phyloP scores from a whole-genome alignment of 1,284 basidiomycete genomes.

The Irpex sp. region DNA sequence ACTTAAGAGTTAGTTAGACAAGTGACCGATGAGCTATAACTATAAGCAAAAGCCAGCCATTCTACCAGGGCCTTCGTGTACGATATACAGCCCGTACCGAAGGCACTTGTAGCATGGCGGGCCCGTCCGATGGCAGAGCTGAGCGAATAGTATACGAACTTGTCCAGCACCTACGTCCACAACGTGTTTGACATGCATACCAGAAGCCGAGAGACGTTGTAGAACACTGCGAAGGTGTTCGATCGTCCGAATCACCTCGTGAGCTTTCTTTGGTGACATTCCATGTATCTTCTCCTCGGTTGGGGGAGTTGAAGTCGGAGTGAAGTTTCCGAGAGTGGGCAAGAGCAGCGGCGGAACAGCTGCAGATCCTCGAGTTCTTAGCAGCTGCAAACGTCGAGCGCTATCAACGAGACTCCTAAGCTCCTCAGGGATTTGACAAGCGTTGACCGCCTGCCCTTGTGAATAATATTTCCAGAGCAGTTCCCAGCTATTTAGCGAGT shows the following conservation, averaged over 20 bases:
- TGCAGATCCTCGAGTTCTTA: slow-evolving; percentile 11
- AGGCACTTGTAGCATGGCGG: not conserved
- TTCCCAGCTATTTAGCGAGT: slow-evolving; percentile 14
- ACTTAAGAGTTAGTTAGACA: slow-evolving; percentile 6
- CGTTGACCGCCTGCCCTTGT: not conserved
- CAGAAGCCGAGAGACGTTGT: slow-evolving; percentile 13
- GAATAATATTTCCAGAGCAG: slow-evolving; percentile 22
- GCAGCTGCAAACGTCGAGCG: slow-evolving; percentile 17
- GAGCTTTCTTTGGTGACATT: slow-evolving; percentile 53
- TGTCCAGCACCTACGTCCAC: slow-evolving; percentile 56
- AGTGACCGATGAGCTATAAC: not conserved
- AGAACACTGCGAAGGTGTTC: slow-evolving; percentile 32
- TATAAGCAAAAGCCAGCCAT: slow-evolving; percentile 1
- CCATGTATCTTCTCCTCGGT: slow-evolving; percentile 24
- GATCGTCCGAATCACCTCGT: slow-evolving; percentile 47
- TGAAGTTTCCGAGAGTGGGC: not conserved
- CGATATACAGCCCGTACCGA: not conserved
- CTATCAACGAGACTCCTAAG: slow-evolving; percentile 8
- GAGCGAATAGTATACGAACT: slow-evolving; percentile 28
- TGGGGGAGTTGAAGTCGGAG: not conserved
- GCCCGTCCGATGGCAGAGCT: not conserved
- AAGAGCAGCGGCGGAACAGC: not conserved
- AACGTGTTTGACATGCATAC: slow-evolving; percentile 27
- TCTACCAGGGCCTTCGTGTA: not conserved
- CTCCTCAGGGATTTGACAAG: slow-evolving; percentile 7